phyloP scores from a whole-genome alignment of 2,329 filamentous ascomycete species.

The Catunica adiposa region DNA sequence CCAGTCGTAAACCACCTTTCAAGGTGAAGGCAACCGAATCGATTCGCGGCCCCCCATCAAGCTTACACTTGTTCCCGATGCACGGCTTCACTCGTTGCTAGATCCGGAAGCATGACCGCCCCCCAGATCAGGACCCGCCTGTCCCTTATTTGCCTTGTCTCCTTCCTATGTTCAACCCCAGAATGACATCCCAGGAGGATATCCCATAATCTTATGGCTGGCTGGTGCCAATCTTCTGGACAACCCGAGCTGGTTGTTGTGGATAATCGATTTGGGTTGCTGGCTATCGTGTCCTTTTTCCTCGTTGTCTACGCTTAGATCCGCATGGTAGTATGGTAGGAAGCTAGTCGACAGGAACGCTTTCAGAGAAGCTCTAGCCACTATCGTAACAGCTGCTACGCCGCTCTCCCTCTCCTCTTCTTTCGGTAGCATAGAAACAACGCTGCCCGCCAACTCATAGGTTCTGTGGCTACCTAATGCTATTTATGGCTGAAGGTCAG shows the following conservation, averaged over 20 bases:
- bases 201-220: too few relatives aligned
- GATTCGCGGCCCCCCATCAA: too few relatives aligned
- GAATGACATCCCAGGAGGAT: too few relatives aligned
- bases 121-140: neutral
- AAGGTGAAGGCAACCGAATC: too few relatives aligned
- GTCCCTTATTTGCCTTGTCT: neutral
- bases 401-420: neutral
- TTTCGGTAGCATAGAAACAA: neutral
- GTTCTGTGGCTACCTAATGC: neutral
- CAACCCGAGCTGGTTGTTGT: too few relatives aligned
- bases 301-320: conserved; percentile 2
- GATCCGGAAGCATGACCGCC: neutral
- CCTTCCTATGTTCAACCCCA: neutral
- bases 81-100: neutral
- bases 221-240: neutral
- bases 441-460: too few relatives aligned
- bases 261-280: too few relatives aligned
- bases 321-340: conserved; percentile 1
- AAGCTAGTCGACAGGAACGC: neutral
- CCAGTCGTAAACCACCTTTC: too few relatives aligned
- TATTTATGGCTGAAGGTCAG: neutral
- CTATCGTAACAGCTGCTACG: neutral
- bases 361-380: conserved; percentile 1
- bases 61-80: neutral
- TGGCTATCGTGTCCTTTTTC: conserved; percentile 11